Base-by-base conservation (phyloP, 2,329 filamentous ascomycete genomes). In the Simplicillium aogashimaense region DNA sequence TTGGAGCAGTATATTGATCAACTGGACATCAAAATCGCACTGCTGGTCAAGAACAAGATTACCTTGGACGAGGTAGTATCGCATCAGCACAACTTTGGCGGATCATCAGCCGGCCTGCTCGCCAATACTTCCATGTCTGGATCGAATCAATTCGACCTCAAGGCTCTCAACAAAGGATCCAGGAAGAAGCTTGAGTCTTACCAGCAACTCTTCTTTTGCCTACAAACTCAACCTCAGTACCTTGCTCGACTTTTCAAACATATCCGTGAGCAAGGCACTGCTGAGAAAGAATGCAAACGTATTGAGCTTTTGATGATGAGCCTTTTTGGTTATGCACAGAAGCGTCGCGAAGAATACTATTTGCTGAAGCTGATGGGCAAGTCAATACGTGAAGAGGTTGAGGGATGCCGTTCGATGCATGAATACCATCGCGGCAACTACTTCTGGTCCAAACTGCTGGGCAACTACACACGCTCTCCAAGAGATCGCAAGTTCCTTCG, bases 1-100 rank as follows among this genome's bases (percentile, higher is more conserved):
- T 78, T 94, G 31, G 92, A 98, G 63, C 88, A 95, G 58, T 98
- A 98, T 56, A 95, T 98, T 50, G 89, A 95, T 53, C 92, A 98
- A 58, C 76, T 98, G 29, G 94, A 98, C 56, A 95, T 98, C 70
- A 98, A 98, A 67, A 98, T 98, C 58, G 92, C 92, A 1, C 75
- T 98, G 3, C 73, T 98, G 14, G 92, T 98, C 53, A 97, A 97
- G 73, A 98, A 98, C 75, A 98, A 98, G 64, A 98, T 98, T 54
- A 97, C 92, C 0, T 73, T 98, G 4, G 92, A 98, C 55, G 94
- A 98, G 63, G 92, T 98, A 20, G 86, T 98, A 41, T 87, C 88
- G 53, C 92, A 97, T 57, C 92, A 98, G 56, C 90, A 84, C 66
- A 94, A 95, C 59, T 95, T 92, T 53, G 92, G 92, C 41, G 89